phyloP scores from a whole-genome alignment of 2,329 filamentous ascomycete genomes.

The Neonectria coccinea region DNA sequence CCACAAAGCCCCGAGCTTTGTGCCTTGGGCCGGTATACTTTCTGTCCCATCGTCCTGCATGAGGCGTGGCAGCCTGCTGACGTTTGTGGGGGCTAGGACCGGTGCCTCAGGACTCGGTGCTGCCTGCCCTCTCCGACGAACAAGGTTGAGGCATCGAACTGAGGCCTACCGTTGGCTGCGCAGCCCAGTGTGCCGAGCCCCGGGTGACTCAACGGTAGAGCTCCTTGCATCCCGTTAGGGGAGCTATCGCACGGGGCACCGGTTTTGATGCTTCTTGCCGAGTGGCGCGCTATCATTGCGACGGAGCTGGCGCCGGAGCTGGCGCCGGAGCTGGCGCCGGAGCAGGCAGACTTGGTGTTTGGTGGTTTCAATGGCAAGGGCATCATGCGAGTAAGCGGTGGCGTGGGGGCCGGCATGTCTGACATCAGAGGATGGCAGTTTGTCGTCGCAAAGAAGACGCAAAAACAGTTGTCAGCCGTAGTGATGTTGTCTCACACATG shows the following conservation, averaged over 20 bases:
- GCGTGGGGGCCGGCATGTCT: background rate
- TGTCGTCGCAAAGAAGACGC: background rate
- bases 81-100: background rate
- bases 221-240: background rate
- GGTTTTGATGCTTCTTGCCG: background rate
- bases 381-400: background rate
- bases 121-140: background rate
- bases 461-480: background rate
- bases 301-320: slow-evolving; percentile 5
- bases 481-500: background rate
- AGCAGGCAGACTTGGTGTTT: slow-evolving; percentile 5
- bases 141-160: background rate
- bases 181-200: background rate
- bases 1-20: background rate
- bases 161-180: background rate
- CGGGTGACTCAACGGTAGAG: background rate
- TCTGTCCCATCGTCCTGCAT: background rate
- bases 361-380: background rate
- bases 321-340: slow-evolving; percentile 5
- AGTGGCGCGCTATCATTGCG: slow-evolving; percentile 19
- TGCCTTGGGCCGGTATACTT: background rate
- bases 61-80: slow-evolving; percentile 3
- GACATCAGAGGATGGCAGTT: background rate
- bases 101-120: background rate
- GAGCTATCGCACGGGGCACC: background rate